phyloP scores from a whole-genome alignment of 2,329 filamentous ascomycete species.

The Trichophyton verrucosum region DNA sequence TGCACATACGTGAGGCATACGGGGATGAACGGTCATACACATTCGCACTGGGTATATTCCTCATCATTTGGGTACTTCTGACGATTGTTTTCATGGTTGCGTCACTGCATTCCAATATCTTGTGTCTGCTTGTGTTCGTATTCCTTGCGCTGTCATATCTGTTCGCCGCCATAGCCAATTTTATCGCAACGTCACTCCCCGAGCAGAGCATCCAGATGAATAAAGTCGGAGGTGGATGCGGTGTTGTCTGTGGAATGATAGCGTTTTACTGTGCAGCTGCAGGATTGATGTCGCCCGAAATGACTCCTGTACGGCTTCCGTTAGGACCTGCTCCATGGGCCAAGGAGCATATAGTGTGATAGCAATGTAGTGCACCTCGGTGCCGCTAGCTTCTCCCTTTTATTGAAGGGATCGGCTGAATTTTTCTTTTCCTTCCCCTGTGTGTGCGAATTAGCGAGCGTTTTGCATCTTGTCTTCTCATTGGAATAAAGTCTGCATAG shows the following conservation, averaged over 20 bases:
- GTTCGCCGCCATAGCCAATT: conserved; percentile 43
- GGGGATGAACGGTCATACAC: conserved; percentile 32
- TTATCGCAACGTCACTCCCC: conserved; percentile 31
- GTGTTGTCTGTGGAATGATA: conserved; percentile 25
- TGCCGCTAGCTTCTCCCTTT: background rate
- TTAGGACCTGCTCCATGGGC: conserved; percentile 25
- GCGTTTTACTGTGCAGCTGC: conserved; percentile 34
- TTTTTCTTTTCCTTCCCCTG: too few species aligned
- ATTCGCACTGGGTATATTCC: conserved; percentile 44
- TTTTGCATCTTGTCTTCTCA: too few species aligned
- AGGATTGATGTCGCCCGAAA: conserved; percentile 32
- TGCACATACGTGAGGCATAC: conserved; percentile 41
- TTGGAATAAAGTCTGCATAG: too few species aligned
- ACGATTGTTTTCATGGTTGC: conserved; percentile 45
- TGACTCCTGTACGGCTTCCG: conserved; percentile 32
- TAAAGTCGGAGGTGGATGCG: conserved; percentile 30
- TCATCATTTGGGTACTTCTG: conserved; percentile 50
- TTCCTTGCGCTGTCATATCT: conserved; percentile 48
- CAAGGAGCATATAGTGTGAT: background rate
- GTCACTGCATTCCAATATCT: conserved; percentile 46
- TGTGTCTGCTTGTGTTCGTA: conserved; percentile 47
- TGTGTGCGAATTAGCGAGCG: too few species aligned
- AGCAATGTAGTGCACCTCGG: background rate
- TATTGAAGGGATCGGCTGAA: background rate
- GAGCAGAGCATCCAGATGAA: conserved; percentile 35